A percentile compares a stretch with the other conserved stretches of the same genome.
Evolutionary conservation across 441 rosid genomes (phyloP).

Genomic region (Corymbia citriodora): DNA sequence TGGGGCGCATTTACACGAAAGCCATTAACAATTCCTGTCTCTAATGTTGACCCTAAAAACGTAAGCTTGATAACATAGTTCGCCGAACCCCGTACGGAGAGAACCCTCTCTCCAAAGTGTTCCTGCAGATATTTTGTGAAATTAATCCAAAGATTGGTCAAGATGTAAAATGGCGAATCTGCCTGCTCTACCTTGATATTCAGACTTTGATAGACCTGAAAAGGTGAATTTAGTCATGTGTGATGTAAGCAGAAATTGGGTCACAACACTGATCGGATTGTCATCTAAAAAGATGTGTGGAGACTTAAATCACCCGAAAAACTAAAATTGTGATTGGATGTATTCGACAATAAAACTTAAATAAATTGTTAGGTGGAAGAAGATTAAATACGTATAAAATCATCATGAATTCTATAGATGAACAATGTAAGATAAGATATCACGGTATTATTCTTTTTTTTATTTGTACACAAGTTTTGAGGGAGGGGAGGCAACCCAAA

Average conservation of each 20-base stretch:
- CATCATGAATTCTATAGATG: neutral
- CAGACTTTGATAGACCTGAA: neutral
- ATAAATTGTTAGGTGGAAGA: neutral
- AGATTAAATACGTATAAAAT: neutral
- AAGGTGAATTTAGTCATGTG: neutral
- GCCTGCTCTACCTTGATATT: neutral
- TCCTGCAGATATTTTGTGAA: neutral
- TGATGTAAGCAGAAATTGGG: neutral
- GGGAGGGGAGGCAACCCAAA: neutral
- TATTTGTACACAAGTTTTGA: neutral
- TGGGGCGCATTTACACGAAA: neutral
- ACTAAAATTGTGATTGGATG: neutral
- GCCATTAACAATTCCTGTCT: neutral
- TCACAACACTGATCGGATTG: neutral
- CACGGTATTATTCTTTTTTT: neutral
- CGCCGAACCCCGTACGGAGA: neutral
- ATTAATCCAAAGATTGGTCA: neutral
- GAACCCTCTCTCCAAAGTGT: neutral
- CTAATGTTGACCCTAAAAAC: neutral
- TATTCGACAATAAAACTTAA: neutral
- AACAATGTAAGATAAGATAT: neutral
- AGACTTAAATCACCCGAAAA: neutral
- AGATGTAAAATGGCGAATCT: neutral
- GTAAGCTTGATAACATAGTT: neutral
- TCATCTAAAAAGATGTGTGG: neutral